Conservation (phyloP, 306 rosid species). For the Cyamopsis tetragonoloba region DNA sequence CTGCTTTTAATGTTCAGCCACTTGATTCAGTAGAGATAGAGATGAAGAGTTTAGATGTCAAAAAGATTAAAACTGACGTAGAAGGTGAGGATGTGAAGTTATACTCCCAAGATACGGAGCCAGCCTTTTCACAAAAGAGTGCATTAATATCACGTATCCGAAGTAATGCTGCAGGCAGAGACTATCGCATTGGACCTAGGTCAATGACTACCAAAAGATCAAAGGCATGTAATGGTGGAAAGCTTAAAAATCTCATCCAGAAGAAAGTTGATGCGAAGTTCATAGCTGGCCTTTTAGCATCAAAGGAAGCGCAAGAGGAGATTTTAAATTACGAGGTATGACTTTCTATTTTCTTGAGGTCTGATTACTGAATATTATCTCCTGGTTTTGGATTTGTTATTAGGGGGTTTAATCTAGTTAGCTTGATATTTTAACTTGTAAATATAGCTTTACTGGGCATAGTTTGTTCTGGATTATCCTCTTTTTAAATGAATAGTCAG, state of each 20-base stretch:
- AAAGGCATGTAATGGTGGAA: slow-evolving; percentile 53
- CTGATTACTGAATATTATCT: not conserved
- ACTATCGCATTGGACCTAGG: slow-evolving; percentile 58
- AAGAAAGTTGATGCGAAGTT: slow-evolving; percentile 68
- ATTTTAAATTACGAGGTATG: slow-evolving; percentile 66
- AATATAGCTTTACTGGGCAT: not conserved
- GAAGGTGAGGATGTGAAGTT: slow-evolving; percentile 42
- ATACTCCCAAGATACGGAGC: slow-evolving; percentile 47
- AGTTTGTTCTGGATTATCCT: not conserved
- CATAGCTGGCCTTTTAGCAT: slow-evolving; percentile 56
- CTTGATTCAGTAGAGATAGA: slow-evolving; percentile 46
- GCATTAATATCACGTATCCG: slow-evolving; percentile 71
- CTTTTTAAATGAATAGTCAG: not conserved
- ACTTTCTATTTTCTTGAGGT: not conserved
- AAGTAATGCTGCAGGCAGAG: slow-evolving; percentile 60
- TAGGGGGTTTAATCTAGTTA: not conserved
- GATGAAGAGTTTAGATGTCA: slow-evolving; percentile 38
- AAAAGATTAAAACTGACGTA: slow-evolving; percentile 45
- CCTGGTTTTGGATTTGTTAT: not conserved
- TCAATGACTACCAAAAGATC: slow-evolving; percentile 59
- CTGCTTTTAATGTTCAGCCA: slow-evolving; percentile 46
- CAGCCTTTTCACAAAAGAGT: slow-evolving; percentile 50
- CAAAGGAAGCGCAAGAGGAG: slow-evolving; percentile 81
- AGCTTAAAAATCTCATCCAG: slow-evolving; percentile 47
- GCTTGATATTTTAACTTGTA: not conserved